Evolutionary conservation across 108 stramenopile species (phyloP).

Genomic region (Pseudonitzschia pungens): DNA sequence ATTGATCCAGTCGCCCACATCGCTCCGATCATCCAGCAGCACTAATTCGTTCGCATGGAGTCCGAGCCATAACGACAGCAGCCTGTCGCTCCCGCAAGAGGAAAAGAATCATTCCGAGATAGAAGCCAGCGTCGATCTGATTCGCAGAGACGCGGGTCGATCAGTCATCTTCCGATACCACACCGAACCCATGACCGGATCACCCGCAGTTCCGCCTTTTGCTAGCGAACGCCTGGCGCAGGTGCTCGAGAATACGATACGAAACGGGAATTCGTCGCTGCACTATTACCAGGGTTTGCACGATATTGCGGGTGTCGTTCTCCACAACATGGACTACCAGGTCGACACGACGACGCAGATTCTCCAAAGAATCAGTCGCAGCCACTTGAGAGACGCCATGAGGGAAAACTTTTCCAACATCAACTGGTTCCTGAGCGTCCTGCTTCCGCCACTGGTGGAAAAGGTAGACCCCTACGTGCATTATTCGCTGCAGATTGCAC

Average conservation of each 20-base stretch:
- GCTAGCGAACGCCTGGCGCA: slow-evolving; percentile 28
- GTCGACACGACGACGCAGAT: slow-evolving; percentile 22
- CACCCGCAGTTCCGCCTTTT: slow-evolving; percentile 6
- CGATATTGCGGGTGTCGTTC: slow-evolving; percentile 49
- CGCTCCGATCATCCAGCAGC: background rate
- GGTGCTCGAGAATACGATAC: slow-evolving; percentile 31
- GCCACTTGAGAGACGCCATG: slow-evolving; percentile 47
- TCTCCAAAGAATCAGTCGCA: slow-evolving; percentile 25
- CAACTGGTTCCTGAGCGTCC: slow-evolving; percentile 30
- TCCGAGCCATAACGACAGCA: background rate
- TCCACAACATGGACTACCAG: slow-evolving; percentile 52
- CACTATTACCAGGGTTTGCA: slow-evolving; percentile 50
- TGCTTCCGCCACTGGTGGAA: slow-evolving; percentile 37
- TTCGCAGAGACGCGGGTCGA: slow-evolving; percentile 37
- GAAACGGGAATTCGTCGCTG: slow-evolving; percentile 5
- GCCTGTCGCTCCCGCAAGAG: background rate
- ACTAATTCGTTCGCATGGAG: background rate
- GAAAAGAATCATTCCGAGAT: slow-evolving; percentile 25
- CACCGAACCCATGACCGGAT: background rate
- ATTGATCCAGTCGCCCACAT: background rate
- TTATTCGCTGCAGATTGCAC: slow-evolving; percentile 21
- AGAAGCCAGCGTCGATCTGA: slow-evolving; percentile 28
- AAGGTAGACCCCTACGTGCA: slow-evolving; percentile 32
- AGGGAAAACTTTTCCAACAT: slow-evolving; percentile 39
- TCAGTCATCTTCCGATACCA: slow-evolving; percentile 42